Percentiles rank a stretch among this genome's conserved stretches.
Evolutionary conservation across 805 yeast genomes (phyloP).

Genomic region (Candida orba): DNA sequence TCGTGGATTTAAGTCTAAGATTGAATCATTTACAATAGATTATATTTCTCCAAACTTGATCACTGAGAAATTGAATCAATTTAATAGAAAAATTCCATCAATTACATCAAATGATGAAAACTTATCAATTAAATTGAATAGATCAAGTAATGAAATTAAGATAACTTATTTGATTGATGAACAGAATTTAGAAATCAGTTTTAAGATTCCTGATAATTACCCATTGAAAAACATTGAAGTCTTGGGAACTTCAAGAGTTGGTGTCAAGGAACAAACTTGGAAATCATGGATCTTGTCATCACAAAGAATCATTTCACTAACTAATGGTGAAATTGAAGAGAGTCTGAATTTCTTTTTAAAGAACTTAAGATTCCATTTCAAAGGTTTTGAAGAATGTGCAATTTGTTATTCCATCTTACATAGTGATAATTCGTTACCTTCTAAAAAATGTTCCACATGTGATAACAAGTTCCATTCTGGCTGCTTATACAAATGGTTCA

Average conservation of each 20-base stretch:
- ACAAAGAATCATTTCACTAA: conserved; percentile 69
- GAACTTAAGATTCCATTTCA: conserved; percentile 78
- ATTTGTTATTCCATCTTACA: conserved; percentile 91
- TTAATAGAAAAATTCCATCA: conserved; percentile 33
- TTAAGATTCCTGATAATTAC: conserved; percentile 64
- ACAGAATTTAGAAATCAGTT: conserved; percentile 72
- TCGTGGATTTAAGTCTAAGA: conserved; percentile 48
- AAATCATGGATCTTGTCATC: conserved; percentile 92
- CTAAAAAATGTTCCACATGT: conserved; percentile 84
- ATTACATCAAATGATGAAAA: conserved; percentile 31
- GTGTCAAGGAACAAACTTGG: conserved; percentile 90
- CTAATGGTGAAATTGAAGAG: conserved; percentile 55
- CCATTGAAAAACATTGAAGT: conserved; percentile 75
- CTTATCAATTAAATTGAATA: conserved; percentile 53
- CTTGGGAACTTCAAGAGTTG: conserved; percentile 71
- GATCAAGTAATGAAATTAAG: conserved; percentile 57
- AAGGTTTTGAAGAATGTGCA: conserved; percentile 95
- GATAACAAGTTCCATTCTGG: conserved; percentile 92
- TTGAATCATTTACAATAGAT: conserved; percentile 56
- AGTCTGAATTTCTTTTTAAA: conserved; percentile 36
- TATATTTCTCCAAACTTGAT: conserved; percentile 61
- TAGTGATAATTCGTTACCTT: conserved; percentile 80
- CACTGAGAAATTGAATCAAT: conserved; percentile 45
- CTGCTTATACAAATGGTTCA: conserved; percentile 95
- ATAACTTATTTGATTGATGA: conserved; percentile 78